Evolutionary conservation across 225 moss, liverwort and hornwort genomes (phyloP).

Genomic region (Antitrichia curtipendula): DNA sequence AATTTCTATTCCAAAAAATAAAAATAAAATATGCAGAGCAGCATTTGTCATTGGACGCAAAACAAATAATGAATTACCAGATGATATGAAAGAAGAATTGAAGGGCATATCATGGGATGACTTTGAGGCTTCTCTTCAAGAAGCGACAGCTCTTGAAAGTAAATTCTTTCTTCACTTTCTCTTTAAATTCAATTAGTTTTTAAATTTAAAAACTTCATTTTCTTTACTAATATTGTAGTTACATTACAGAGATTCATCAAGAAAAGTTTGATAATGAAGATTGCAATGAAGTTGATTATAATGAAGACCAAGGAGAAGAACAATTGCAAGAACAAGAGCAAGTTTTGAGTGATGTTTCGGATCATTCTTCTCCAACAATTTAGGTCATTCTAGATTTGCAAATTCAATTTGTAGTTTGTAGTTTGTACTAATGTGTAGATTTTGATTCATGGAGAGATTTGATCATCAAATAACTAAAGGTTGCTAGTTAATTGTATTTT

Average conservation of each 20-base stretch:
- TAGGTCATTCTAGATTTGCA: neutral
- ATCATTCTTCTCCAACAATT: conserved; percentile 8
- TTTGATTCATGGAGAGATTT: neutral
- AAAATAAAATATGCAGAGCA: conserved; percentile 6
- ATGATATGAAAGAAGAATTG: conserved; percentile 40
- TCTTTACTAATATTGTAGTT: neutral
- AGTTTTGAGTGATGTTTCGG: conserved; percentile 19
- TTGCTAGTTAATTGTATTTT: neutral
- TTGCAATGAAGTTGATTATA: conserved; percentile 12
- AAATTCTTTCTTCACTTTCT: neutral
- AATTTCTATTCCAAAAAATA: neutral
- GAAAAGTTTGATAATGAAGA: conserved; percentile 3
- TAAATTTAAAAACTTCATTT: neutral
- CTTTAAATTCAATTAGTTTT: neutral
- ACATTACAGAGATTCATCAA: conserved; percentile 18
- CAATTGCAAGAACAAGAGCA: conserved; percentile 14
- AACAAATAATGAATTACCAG: conserved; percentile 37
- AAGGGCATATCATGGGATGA: conserved; percentile 41
- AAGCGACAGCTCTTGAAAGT: conserved; percentile 30
- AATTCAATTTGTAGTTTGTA: neutral
- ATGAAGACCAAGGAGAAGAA: conserved; percentile 10
- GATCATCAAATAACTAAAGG: neutral
- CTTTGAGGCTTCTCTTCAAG: conserved; percentile 41
- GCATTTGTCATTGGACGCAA: conserved; percentile 51
- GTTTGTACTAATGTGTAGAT: neutral